Conservation (phyloP, 495 filamentous ascomycete genomes). For the Apiosordaria backusii region DNA sequence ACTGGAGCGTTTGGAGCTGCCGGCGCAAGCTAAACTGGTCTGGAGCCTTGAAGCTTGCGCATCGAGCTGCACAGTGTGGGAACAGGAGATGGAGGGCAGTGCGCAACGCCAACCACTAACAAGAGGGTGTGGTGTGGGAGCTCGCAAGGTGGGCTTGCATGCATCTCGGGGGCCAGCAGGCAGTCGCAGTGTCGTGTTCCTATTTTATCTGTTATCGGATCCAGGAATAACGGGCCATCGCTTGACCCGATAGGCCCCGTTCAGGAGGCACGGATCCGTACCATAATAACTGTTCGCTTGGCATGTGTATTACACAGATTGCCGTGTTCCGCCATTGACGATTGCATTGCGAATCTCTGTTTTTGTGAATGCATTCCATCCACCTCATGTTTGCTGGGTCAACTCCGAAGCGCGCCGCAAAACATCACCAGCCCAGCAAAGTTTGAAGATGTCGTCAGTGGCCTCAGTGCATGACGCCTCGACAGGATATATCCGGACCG, state of each 20-base stretch:
- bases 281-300: background rate
- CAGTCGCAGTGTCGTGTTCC: background rate
- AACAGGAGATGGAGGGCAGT: background rate
- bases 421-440: background rate
- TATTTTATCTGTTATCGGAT: background rate
- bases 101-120: background rate
- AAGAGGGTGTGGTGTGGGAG: background rate
- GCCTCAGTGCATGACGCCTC: background rate
- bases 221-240: background rate
- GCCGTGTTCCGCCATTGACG: background rate
- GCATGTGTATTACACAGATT: background rate
- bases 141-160: background rate
- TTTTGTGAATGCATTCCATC: background rate
- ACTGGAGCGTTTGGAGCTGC: background rate
- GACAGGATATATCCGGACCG: background rate
- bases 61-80: constrained; percentile 1
- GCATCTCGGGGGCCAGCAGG: background rate
- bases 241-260: background rate
- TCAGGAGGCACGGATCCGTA: background rate
- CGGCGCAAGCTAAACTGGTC: background rate
- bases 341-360: background rate
- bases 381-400: background rate
- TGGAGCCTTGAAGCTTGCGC: background rate
- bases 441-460: background rate
- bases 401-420: background rate